phyloP scores from a whole-genome alignment of 805 yeast genomes.

The Wickerhamomyces rabaulensis region DNA sequence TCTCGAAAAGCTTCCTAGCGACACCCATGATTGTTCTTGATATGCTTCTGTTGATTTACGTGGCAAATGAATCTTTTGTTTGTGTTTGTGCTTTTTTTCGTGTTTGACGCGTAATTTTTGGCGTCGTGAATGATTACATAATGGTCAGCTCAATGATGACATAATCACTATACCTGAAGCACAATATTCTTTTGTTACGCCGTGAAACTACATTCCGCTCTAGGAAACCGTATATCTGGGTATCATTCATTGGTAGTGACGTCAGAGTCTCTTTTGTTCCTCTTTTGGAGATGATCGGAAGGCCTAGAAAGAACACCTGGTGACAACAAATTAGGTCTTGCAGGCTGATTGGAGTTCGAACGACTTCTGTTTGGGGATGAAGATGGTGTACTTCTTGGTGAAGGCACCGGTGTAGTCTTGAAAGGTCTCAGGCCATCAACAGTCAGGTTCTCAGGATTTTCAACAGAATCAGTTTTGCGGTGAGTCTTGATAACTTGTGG shows the following conservation, averaged over 20 bases:
- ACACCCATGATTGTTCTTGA: neutral
- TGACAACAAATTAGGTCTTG: constrained; percentile 4
- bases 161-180: too few relatives aligned
- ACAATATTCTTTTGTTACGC: too few relatives aligned
- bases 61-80: neutral
- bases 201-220: too few relatives aligned
- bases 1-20: constrained; percentile 15
- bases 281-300: constrained; percentile 14
- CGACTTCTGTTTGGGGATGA: constrained; percentile 18
- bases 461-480: neutral
- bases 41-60: neutral
- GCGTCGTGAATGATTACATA: too few relatives aligned
- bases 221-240: neutral
- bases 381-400: constrained; percentile 12
- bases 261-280: constrained; percentile 10
- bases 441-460: constrained; percentile 2
- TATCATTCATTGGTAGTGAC: neutral
- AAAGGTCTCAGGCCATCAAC: constrained; percentile 18
- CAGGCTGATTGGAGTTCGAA: constrained; percentile 8
- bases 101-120: neutral
- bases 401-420: constrained; percentile 20
- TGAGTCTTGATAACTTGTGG: constrained; percentile 2
- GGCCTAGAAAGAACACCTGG: constrained; percentile 14
- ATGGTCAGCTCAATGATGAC: too few relatives aligned
- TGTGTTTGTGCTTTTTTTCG: neutral